Evolutionary conservation across 2,329 filamentous ascomycete genomes (phyloP), one percentile per base, ranked within the genome.

Genomic region (Fusarium redolens): DNA sequence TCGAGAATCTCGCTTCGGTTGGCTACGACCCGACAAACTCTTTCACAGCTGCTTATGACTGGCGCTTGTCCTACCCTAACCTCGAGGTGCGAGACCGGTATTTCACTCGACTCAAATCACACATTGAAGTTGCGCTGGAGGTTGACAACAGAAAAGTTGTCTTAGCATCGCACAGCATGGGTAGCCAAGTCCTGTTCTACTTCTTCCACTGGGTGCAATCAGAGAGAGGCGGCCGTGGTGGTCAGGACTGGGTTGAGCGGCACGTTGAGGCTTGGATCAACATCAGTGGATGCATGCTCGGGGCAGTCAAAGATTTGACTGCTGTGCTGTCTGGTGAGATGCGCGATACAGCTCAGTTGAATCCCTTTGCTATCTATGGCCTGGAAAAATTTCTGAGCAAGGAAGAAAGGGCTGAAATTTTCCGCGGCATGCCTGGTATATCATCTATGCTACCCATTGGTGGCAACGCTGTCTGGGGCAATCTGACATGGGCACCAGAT

Each of bases 181-280:
- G 96, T 50, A 96, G 94, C 50, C 96, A 98, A 80, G 96, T 99
- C 1, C 85, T 97, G 9, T 96, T 97, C 81, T 97, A 92, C 81
- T 93, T 92, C 76, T 89, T 95, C 68, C 90, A 92, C 73, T 92
- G 91, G 91, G 96, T 97, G 3, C 93, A 97, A 20, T 90, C 90
- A 59, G 88, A 92, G 5, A 86, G 91, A 59, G 93, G 93, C 9
- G 96, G 96, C 8, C 90, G 90, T 25, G 96, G 95, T 3, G 96
- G 96, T 3, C 87, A 92, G 41, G 88, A 90, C 59, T 99, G 96
- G 96, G 96, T 99, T 1, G 95, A 99, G 66, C 89, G 88, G 22
- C 89, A 98, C 79, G 87, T 99, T 57, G 96, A 97, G 74, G 93
- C 94, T 5, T 99, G 97, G 95, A 97, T 99, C 85, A 99, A 99